Base-by-base conservation (phyloP, 2,329 filamentous ascomycete genomes). In the Diaporthe australafricana region DNA sequence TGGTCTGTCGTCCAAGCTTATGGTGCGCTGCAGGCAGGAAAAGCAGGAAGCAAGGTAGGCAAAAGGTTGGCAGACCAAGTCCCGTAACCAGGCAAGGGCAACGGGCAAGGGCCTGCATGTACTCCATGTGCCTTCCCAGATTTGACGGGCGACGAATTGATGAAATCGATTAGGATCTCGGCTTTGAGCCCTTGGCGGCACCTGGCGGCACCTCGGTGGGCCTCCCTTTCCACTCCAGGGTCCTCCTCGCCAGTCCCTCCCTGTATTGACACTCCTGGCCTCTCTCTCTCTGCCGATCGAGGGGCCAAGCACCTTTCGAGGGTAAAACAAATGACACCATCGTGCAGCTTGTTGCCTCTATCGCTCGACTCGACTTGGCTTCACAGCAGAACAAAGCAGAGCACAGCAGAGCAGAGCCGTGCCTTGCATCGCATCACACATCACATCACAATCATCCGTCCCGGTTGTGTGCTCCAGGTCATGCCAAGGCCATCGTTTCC, bases 71-170 rank as follows among this genome's bases (percentile, higher is more conserved):
- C 56, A 60, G 56, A 32, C 40, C 57, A 48, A 45, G 42, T 47
- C 57, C 30, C 38, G 38, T 45, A 38, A 38, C 56, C 32, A 5
- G 52, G 30, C 20, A 55, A 9, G 52, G 52, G 27, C 52, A 25
- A 63, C 32, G 38, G 38, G 38, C 38, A 40, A 40, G 38, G 38
- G 42, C 27, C 14, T 20, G 45, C 60, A 65, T 27, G 40, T 35
- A 35, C 45, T n/a, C 42, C 60, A 50, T 65, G 60, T 50, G 60
- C 60, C 60, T 50, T 65, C 60, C 60, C 45, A 65, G 60, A 65
- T 63, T 48, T 9, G 32, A 35, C 32, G 9, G 32, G 32, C 60
- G n/a, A 65, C 60, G 35, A 38, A n/a, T 65, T 38, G 60, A 50
- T 65, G 42, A 50, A 38, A 65, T 50, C 60, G 42, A 50, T 50